Conservation (phyloP, 2,329 filamentous ascomycete genomes). For the Mollisia scopiformis region DNA sequence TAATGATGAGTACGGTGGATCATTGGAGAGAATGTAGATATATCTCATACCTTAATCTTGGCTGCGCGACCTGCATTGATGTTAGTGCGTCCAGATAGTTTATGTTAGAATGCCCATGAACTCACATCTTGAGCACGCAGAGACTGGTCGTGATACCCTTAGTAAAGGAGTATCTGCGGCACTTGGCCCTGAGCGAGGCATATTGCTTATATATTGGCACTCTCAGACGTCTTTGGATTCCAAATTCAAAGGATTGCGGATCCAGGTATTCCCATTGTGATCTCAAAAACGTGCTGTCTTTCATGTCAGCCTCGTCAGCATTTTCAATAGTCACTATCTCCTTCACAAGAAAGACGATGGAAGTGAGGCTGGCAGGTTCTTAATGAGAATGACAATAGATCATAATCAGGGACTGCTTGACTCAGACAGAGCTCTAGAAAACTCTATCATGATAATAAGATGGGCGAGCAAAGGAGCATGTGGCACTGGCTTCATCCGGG, state of each 20-base stretch:
- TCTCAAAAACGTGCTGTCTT: background rate
- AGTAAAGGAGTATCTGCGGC: conserved; percentile 55
- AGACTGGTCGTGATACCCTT: conserved; percentile 77
- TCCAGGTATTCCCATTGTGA: background rate
- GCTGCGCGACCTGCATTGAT: conserved; percentile 67
- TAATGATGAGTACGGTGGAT: conserved; percentile 21
- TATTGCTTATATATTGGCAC: background rate
- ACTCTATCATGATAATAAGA: background rate
- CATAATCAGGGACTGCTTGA: background rate
- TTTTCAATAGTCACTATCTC: too few relatives aligned
- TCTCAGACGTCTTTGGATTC: background rate
- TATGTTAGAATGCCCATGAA: conserved; percentile 14
- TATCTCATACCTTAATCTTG: conserved; percentile 79
- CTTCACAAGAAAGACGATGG: background rate
- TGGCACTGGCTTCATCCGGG: background rate
- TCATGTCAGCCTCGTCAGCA: background rate
- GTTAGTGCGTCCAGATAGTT: conserved; percentile 3
- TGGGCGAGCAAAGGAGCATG: background rate
- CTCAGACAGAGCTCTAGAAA: background rate
- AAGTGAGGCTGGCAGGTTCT: background rate
- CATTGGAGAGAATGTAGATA: background rate
- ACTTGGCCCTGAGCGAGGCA: conserved; percentile 22
- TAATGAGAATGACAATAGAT: background rate
- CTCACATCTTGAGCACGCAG: conserved; percentile 76
- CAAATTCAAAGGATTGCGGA: background rate